Base-by-base conservation (phyloP, 805 yeast species). In the Starmerella sirachaensis region DNA sequence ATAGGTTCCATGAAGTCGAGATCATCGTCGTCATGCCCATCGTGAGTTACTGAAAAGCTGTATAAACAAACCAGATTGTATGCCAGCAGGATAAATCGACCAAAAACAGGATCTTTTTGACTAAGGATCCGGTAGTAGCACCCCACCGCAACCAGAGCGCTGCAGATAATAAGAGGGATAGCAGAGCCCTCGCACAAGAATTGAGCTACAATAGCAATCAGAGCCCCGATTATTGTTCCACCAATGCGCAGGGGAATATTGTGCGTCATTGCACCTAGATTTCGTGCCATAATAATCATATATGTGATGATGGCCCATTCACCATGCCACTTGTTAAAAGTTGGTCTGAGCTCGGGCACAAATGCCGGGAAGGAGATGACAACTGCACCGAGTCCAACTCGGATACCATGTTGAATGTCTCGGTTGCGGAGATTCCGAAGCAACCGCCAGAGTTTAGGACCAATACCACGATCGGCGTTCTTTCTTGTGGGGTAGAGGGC, bases 301-400 rank as follows among this genome's bases (percentile, higher is more conserved):
- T 74, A 82, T 0, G 85, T 76, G n/a, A 79, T 80, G 26, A 82
- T 58, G 0, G 84, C 76, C 94, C 94, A 82, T 54, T 82, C 94
- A 12, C 79, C 78, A 46, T 86, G 60, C 84, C 83, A 80, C 29
- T 63, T 66, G 32, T 61, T 66, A 49, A 81, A 83, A 1, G 54
- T 44, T 5, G 63, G 62, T 35, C 75, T 63, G 0, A 84, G 72
- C 10, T 54, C 52, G 2, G 76, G 75, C 19, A 71, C 51, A 49
- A 74, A 81, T 2, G 93, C 93, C 38, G 83, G 74, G 0, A 70
- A 47, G 0, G 85, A 74, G 20, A 82, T 59, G 5, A 69, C 60
- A 37, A 78, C 64, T 0, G 88, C 79, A 1, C 94, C 94, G 10
- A 80, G 51, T 0, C 85, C 91, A 11, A 81, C 93, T 30, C 88